Conservation (phyloP, 768 basidiomycete species). For the Psilocybe cyanescens region DNA sequence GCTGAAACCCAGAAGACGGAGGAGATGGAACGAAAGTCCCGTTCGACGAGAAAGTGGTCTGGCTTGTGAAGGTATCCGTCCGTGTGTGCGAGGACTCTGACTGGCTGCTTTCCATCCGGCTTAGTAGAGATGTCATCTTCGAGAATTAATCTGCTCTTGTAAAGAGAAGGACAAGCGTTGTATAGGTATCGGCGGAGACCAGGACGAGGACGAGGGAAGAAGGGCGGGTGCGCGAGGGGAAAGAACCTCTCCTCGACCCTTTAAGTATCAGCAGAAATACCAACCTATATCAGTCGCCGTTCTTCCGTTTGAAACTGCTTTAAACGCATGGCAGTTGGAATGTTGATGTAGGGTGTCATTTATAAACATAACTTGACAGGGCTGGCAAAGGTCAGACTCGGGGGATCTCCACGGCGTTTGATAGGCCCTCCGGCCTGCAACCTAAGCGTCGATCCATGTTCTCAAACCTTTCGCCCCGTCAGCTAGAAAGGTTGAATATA, state of each 20-base stretch:
- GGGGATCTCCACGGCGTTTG: too few relatives aligned
- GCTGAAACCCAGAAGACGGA: slow-evolving; percentile 6
- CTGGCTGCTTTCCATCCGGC: neutral
- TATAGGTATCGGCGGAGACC: too few relatives aligned
- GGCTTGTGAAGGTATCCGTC: neutral
- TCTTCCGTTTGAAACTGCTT: neutral
- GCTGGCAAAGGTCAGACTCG: neutral
- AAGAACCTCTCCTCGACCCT: neutral
- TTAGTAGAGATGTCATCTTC: neutral
- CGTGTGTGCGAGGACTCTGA: neutral
- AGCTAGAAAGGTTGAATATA: too few relatives aligned
- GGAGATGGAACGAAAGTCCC: slow-evolving; percentile 6
- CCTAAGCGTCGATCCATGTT: too few relatives aligned
- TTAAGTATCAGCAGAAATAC: neutral
- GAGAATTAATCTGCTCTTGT: neutral
- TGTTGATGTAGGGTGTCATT: slow-evolving; percentile 13
- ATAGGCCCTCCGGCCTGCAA: too few relatives aligned
- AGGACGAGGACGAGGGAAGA: too few relatives aligned
- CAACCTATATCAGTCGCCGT: slow-evolving; percentile 4
- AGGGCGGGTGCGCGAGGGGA: neutral
- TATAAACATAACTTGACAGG: neutral
- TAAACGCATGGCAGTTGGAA: slow-evolving; percentile 9
- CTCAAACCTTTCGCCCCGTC: too few relatives aligned
- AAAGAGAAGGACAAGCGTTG: neutral
- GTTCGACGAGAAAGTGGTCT: neutral